A percentile compares a stretch with the other conserved stretches of the same genome.
These are phyloP conservation scores for Ballota nigra DNA, from an alignment of 257 asterid genomes.

Conservation along the genomic window DNA sequence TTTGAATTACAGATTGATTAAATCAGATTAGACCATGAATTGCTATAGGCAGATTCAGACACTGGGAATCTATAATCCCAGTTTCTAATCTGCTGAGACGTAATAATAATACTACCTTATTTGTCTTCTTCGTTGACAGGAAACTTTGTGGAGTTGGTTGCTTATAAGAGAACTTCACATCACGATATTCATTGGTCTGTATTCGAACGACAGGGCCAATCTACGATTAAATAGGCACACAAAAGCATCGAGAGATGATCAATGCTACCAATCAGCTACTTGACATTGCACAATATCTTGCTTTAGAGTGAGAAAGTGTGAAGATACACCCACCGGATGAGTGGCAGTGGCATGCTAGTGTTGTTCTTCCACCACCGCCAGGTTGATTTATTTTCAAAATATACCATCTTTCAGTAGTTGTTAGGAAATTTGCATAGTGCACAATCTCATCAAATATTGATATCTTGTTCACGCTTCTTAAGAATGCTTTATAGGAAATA, in stretches of 20 bases:
- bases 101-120: not conserved
- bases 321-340: too few species aligned
- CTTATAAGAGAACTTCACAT: not conserved
- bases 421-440: not conserved
- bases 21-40: constrained; percentile 20
- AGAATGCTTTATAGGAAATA: not conserved
- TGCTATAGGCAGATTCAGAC: not conserved
- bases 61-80: not conserved
- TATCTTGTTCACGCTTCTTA: too few species aligned
- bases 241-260: too few species aligned
- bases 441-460: not conserved
- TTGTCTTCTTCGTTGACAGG: not conserved
- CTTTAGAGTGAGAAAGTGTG: too few species aligned
- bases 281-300: too few species aligned
- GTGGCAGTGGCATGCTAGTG: too few species aligned
- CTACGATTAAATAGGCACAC: too few species aligned
- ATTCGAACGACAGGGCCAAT: too few species aligned
- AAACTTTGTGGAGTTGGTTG: too few species aligned
- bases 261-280: too few species aligned
- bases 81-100: constrained; percentile 2
- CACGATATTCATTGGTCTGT: not conserved
- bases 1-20: constrained; percentile 1
- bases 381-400: too few species aligned
- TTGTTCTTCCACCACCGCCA: too few species aligned
- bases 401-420: not conserved